A percentile compares a stretch with the other conserved stretches of the same genome.
These are phyloP conservation scores for Azolla pinnata DNA, from an alignment of 75 land plant species.

Conservation along the genomic window DNA sequence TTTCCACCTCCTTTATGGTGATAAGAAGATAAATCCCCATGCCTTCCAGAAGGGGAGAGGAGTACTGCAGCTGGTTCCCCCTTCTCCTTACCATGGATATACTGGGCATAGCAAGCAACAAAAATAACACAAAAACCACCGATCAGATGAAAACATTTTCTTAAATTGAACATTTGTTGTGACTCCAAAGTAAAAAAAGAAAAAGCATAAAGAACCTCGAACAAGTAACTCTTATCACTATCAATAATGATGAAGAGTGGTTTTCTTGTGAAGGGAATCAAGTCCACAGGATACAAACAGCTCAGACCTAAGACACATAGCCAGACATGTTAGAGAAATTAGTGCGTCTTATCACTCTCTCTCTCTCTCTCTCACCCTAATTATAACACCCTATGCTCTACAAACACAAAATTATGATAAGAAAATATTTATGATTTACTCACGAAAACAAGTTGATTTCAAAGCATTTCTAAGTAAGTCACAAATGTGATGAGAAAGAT, in stretches of 20 bases:
- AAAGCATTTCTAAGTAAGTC: too few relatives aligned
- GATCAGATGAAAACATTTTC: constrained; percentile 35
- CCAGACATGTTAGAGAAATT: background rate
- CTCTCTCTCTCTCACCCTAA: too few relatives aligned
- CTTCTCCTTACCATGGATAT: constrained; percentile 73
- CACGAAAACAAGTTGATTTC: too few relatives aligned
- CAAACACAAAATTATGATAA: too few relatives aligned
- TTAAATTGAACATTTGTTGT: too few relatives aligned
- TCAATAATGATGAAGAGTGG: constrained; percentile 88
- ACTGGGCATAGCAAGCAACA: constrained; percentile 29
- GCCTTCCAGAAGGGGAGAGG: constrained; percentile 50
- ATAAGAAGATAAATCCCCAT: constrained; percentile 19
- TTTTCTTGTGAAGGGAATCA: constrained; percentile 85
- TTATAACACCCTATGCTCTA: too few relatives aligned
- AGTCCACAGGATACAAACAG: constrained; percentile 68
- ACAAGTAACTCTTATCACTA: constrained; percentile 81
- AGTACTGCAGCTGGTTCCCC: constrained; percentile 75
- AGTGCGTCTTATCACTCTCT: background rate
- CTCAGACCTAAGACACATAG: constrained; percentile 38
- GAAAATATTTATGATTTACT: too few relatives aligned
- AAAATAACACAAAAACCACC: background rate
- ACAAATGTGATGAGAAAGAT: too few relatives aligned
- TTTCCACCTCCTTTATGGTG: constrained; percentile 41
- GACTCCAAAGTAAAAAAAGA: too few relatives aligned
- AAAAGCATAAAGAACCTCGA: too few relatives aligned